Percentiles rank a stretch among this genome's conserved stretches.
Evolutionary conservation across 192 early-diverging fungal species (phyloP).

Genomic region (Umbelopsis sp.): DNA sequence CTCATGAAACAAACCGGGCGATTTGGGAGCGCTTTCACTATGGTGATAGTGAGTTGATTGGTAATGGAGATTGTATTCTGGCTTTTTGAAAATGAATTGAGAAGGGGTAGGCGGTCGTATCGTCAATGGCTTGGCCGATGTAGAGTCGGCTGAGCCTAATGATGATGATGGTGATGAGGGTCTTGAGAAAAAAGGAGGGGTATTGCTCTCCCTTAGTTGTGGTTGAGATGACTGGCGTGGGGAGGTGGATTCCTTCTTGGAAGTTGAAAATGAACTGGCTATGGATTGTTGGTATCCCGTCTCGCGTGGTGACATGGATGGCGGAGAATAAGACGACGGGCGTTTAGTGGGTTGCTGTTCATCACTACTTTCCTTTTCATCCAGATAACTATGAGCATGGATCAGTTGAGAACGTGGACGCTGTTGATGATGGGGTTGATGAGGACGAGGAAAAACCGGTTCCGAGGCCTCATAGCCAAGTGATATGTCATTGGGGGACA

Average conservation of each 20-base stretch:
- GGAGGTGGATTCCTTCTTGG: background rate
- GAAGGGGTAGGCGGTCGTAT: constrained; percentile 19
- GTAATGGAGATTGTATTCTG: constrained; percentile 31
- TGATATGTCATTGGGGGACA: background rate
- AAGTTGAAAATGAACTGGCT: background rate
- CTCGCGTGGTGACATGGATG: constrained; percentile 12
- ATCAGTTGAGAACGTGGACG: constrained; percentile 12
- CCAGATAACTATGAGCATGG: constrained; percentile 15
- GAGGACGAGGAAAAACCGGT: constrained; percentile 13
- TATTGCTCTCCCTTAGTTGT: constrained; percentile 8
- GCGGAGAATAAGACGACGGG: constrained; percentile 2
- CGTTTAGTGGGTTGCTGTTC: background rate
- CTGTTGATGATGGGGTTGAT: background rate
- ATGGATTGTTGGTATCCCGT: constrained; percentile 6
- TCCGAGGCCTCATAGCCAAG: background rate
- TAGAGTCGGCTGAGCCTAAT: background rate
- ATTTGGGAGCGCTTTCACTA: constrained; percentile 8
- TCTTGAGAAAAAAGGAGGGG: constrained; percentile 14
- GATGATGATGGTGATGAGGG: constrained; percentile 10
- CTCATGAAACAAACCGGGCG: constrained; percentile 37
- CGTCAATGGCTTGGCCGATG: background rate
- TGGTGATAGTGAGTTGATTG: constrained; percentile 33
- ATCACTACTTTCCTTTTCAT: constrained; percentile 12
- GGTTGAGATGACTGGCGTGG: constrained; percentile 17
- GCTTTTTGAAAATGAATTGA: constrained; percentile 35